Percentiles rank a stretch among this genome's conserved stretches.
These are phyloP conservation scores for Camellia granthamiana DNA, from an alignment of 148 eudicot genomes.

Conservation along the genomic window DNA sequence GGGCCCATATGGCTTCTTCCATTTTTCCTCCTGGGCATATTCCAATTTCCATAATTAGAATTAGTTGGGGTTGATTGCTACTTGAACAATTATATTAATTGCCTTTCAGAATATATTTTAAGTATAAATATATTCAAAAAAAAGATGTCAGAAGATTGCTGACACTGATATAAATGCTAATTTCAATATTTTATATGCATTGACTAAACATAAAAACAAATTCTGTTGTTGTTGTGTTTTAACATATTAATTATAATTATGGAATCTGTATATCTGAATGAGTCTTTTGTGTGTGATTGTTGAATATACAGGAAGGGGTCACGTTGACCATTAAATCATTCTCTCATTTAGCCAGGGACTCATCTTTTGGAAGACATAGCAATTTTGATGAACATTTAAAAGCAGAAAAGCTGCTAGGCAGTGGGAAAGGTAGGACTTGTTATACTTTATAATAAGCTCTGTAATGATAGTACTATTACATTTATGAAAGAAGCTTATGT, in stretches of 20 bases:
- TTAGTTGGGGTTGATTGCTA: neutral
- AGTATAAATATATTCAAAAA: neutral
- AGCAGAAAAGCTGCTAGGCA: slow-evolving; percentile 68
- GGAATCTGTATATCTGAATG: neutral
- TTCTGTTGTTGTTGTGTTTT: neutral
- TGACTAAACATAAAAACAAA: neutral
- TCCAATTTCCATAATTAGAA: too few species aligned
- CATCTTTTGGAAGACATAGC: slow-evolving; percentile 31
- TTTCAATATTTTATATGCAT: neutral
- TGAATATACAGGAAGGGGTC: slow-evolving; percentile 70
- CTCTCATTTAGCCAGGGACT: slow-evolving; percentile 52
- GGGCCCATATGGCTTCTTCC: neutral
- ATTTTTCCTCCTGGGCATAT: neutral
- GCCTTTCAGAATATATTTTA: neutral
- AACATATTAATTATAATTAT: neutral
- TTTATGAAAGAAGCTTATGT: neutral
- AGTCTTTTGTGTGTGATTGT: slow-evolving; percentile 7
- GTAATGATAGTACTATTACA: neutral
- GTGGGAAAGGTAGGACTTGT: slow-evolving; percentile 63
- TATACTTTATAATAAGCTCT: neutral
- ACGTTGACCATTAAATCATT: slow-evolving; percentile 60
- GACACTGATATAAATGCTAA: neutral
- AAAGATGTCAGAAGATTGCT: neutral
- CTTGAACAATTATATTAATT: neutral
- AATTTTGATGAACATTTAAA: slow-evolving; percentile 51